Evolutionary conservation across 2,329 filamentous ascomycete species (phyloP).

Genomic region (Cladophialophora exuberans): DNA sequence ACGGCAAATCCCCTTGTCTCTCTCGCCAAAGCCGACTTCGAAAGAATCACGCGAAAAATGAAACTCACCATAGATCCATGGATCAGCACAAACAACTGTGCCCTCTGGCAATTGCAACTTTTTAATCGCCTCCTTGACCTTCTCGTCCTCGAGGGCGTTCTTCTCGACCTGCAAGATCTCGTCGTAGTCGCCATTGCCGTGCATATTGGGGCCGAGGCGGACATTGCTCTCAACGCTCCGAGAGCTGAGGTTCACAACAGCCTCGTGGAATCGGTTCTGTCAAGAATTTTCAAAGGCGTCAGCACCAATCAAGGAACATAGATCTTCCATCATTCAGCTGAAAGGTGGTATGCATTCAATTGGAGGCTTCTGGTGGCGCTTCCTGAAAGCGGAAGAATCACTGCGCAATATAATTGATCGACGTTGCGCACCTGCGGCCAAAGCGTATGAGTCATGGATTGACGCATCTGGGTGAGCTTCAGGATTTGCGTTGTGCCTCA

Average conservation of each 20-base stretch:
- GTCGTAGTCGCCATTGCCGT: slow-evolving; percentile 62
- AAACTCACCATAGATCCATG: slow-evolving; percentile 69
- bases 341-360: no score
- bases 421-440: no score
- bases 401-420: no score
- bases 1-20: not conserved
- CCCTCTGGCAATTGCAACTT: slow-evolving; percentile 63
- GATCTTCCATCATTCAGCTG: no score
- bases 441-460: no score
- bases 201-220: slow-evolving; percentile 53
- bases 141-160: slow-evolving; percentile 58
- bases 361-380: no score
- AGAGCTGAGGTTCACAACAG: slow-evolving; percentile 55
- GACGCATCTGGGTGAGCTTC: no score
- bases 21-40: not conserved
- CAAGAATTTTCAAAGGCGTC: slow-evolving; percentile 24
- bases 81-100: slow-evolving; percentile 60
- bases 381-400: no score
- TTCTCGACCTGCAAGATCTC: slow-evolving; percentile 64
- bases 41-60: not conserved
- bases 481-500: no score
- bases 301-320: no score
- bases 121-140: slow-evolving; percentile 61
- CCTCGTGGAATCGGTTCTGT: slow-evolving; percentile 60
- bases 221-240: slow-evolving; percentile 55